These are phyloP conservation scores for Colletotrichum navitas DNA, from an alignment of 2,329 filamentous ascomycete genomes.

Conservation along the genomic window DNA sequence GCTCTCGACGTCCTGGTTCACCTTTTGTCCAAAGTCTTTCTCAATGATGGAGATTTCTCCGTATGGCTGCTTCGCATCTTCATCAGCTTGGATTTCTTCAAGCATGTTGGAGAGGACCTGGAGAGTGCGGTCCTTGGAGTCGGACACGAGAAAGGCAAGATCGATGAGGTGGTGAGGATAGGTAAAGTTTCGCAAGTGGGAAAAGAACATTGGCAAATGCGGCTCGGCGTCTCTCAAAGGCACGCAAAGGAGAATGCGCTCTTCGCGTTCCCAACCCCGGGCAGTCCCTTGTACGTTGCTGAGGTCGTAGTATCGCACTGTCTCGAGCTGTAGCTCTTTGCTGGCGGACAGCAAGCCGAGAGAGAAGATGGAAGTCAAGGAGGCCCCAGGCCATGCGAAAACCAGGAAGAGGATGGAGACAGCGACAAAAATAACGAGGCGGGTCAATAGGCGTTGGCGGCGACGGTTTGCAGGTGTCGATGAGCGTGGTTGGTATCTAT, in stretches of 20 bases:
- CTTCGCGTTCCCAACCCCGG: constrained; percentile 94
- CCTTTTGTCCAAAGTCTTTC: constrained; percentile 98
- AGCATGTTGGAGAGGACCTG: constrained; percentile 80
- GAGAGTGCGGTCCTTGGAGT: constrained; percentile 94
- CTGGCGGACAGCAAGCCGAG: constrained; percentile 77
- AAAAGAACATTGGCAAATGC: constrained; percentile 98
- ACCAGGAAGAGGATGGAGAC: constrained; percentile 75
- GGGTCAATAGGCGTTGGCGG: constrained; percentile 78
- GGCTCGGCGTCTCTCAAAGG: constrained; percentile 92
- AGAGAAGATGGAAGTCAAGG: constrained; percentile 71
- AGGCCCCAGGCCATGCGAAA: constrained; percentile 79
- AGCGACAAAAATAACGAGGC: constrained; percentile 68
- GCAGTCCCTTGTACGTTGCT: constrained; percentile 91
- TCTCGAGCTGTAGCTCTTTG: constrained; percentile 86
- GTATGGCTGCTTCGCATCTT: constrained; percentile 84
- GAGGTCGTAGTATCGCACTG: constrained; percentile 96
- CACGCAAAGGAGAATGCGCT: constrained; percentile 94
- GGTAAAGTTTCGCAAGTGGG: constrained; percentile 95
- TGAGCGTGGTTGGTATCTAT: constrained; percentile 87
- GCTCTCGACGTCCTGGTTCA: constrained; percentile 97
- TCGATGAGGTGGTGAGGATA: constrained; percentile 98
- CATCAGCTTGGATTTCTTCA: constrained; percentile 82
- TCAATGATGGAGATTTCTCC: constrained; percentile 98
- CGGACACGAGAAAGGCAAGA: constrained; percentile 94
- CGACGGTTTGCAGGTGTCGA: constrained; percentile 78